Evolutionary conservation across 208 protist genomes (phyloP), one percentile per base, ranked within the genome.

Genomic region (Wallacemonas sp.): DNA sequence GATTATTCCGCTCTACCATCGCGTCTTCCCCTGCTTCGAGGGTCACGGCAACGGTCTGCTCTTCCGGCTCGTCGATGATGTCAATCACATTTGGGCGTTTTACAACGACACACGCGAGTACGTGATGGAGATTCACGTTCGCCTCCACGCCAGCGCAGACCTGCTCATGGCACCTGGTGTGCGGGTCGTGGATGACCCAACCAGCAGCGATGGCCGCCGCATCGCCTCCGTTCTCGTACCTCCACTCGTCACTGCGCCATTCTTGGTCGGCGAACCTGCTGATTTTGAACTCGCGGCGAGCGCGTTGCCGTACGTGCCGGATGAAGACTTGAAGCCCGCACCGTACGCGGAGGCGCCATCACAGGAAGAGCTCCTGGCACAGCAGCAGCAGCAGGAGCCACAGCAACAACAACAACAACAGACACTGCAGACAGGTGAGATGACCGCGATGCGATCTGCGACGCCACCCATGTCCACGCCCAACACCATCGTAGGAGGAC

Each of bases 21-120:
- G 83, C 56, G 77, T 86, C 21, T 84, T 70, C 62, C 39, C 44
- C 27, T 95, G 89, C 65, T 88, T 95, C 58, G 88, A 92, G 53
- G 70, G 81, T 11, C 66, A 92, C 69, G 75, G 69, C 22, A 92
- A 92, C 62, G 86, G 86, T 17, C 72, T 95, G 12, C 68, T 95
- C 51, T 95, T 95, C 82, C 89, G 89, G 31, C 66, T 95, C 36
- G 81, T 95, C 1, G 81, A 92, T 36, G 72, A 77, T 21, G 62
- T 59, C 26, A 82, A 82, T 46, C 62, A 71, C 11, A 88, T 80
- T 17, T 95, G 89, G 86, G 83, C 75, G 55, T 95, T 88, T 47
- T 91, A 92, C 79, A 95, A 95, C 60, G 89, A 95, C 75, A 92
- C 86, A n/a, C 46, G 54, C 21, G 75, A 91, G 15, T 92, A 84